Percentiles rank a stretch among this genome's conserved stretches.
phyloP scores from a whole-genome alignment of 2,329 filamentous ascomycete genomes.

The Alternaria consortialis region DNA sequence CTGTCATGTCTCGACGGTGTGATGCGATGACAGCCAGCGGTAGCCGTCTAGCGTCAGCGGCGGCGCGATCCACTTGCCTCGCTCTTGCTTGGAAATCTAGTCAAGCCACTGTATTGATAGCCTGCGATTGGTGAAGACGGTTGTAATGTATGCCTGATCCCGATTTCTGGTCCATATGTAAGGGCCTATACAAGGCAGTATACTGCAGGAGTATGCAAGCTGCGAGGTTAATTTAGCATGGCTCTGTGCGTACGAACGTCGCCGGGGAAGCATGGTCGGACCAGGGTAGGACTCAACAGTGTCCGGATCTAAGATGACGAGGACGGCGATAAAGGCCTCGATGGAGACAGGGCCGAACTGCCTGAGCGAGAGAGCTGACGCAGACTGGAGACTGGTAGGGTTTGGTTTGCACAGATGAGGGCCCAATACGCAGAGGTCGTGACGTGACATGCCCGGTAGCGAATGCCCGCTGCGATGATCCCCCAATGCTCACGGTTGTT shows the following conservation, averaged over 20 bases:
- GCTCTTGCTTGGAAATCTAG: conserved; percentile 18
- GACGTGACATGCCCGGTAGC: conserved; percentile 18
- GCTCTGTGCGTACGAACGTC: conserved; percentile 44
- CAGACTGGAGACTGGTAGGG: conserved; percentile 16
- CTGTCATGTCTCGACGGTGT: conserved; percentile 29
- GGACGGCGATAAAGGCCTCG: conserved; percentile 25
- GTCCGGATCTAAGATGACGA: conserved; percentile 37
- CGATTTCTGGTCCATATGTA: conserved; percentile 19
- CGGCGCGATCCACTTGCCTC: conserved; percentile 25
- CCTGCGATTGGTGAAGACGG: conserved; percentile 5
- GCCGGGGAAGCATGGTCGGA: conserved; percentile 34
- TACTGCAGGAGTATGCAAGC: conserved; percentile 28
- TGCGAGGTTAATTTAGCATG: conserved; percentile 37
- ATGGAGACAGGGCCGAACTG: conserved; percentile 37
- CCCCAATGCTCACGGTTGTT: conserved; percentile 15
- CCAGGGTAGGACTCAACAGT: conserved; percentile 32
- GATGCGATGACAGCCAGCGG: conserved; percentile 34
- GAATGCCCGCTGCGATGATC: conserved; percentile 18
- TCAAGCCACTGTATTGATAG: conserved; percentile 12
- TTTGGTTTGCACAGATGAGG: conserved; percentile 23
- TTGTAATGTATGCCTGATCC: conserved; percentile 15
- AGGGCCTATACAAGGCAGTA: conserved; percentile 25
- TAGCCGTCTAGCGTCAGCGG: conserved; percentile 41
- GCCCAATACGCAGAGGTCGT: conserved; percentile 15
- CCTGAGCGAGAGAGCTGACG: conserved; percentile 34